Evolutionary conservation across 108 stramenopile genomes (phyloP), one percentile per base, ranked within the genome.

Genomic region (Cyclotella choctawhatcheeana): DNA sequence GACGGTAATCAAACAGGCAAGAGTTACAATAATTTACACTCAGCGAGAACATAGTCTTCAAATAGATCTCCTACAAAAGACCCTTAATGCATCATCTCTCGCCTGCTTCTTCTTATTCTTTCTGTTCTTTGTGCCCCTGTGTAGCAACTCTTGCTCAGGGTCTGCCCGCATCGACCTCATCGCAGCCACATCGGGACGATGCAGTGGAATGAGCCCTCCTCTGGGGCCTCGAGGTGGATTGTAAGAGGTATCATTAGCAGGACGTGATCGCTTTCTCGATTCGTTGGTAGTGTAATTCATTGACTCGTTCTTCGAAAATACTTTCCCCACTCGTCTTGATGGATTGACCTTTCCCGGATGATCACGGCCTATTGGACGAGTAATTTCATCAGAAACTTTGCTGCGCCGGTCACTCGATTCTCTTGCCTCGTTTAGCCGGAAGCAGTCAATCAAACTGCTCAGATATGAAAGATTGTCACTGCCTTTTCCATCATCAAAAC

Each of bases 91-190:
- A 21, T 51, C 56, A 32, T 77, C 71, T 43, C 70, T 73, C 34
- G 29, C 52, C 50, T 79, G 82, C 66, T 78, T 74, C 51, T 78
- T 78, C 44, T 82, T 82, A 24, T 77, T 82, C 51, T 62, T 82
- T 48, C 76, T 66, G 33, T 77, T 77, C 26, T 82, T 82, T 64
- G 64, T 50, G 4, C 56, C 67, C 17, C 77, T 59, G 30, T 62
- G 66, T 6, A 78, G 35, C 13, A 68, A 14, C 20, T 77, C 76
- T n/a, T 35, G 34, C 13, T 74, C 59, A 33, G 30, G 58, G 12
- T 69, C 54, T 8, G 43, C 18, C 25, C 55, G 53, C 30, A 77
- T 51, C 40, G 77, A 71, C 18, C 35, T 37, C 67, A 63, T 73
- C 12, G 76, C 76, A 26, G 32, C 71, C 24, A 82, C 7, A 53